Evolutionary conservation across 2,329 filamentous ascomycete species (phyloP).

Genomic region (Aureobasidium sp.): DNA sequence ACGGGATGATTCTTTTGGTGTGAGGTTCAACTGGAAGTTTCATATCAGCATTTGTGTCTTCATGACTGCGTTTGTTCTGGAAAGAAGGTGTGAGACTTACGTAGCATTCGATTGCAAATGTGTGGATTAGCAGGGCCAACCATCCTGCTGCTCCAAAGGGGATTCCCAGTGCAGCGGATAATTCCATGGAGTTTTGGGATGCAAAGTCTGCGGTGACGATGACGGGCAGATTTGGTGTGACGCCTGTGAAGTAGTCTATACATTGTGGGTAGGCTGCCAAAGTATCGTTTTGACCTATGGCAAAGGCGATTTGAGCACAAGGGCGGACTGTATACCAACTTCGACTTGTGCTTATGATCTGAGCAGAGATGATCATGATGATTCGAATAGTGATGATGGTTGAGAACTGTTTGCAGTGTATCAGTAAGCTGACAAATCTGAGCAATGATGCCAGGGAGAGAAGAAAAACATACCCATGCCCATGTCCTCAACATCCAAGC

Average conservation of each 20-base stretch:
- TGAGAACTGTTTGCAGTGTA: not conserved
- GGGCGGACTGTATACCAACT: constrained; percentile 39
- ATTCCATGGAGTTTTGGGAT: constrained; percentile 30
- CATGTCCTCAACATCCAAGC: constrained; percentile 66
- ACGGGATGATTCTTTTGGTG: constrained; percentile 59
- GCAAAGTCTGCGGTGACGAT: constrained; percentile 16
- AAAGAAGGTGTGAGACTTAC: not conserved
- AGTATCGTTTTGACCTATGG: not conserved
- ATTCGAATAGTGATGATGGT: constrained; percentile 40
- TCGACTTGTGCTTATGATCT: constrained; percentile 35
- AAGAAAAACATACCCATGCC: constrained; percentile 41
- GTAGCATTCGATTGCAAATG: constrained; percentile 39
- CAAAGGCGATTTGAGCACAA: constrained; percentile 47
- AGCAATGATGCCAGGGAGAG: no score
- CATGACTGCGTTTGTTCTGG: no score
- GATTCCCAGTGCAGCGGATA: constrained; percentile 51
- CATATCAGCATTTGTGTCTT: not conserved
- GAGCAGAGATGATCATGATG: constrained; percentile 49
- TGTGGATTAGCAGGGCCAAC: constrained; percentile 60
- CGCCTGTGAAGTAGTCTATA: not conserved
- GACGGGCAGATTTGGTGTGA: not conserved
- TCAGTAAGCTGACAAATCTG: not conserved
- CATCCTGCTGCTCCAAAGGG: constrained; percentile 61
- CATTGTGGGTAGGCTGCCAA: constrained; percentile 3
- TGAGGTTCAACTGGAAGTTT: constrained; percentile 46